Base-by-base conservation (phyloP, 2,329 filamentous ascomycete species). In the Chalara sp. region DNA sequence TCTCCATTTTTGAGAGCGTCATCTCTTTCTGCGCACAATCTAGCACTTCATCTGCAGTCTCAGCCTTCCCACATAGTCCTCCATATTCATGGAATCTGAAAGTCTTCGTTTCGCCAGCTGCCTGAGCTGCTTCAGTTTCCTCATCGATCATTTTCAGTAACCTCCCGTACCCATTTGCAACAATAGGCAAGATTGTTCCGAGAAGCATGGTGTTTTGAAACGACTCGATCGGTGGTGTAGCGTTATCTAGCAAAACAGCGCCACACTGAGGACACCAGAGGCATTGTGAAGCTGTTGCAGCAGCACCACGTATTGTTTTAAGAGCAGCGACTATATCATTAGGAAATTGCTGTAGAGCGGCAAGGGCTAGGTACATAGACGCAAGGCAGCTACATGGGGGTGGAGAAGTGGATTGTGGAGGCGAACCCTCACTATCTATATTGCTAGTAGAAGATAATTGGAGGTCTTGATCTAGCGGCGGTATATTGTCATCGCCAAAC, bases 191-290 rank as follows among this genome's bases (percentile, higher is more conserved):
- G 32, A 84, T 70, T 2, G 79, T 74, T 6, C 73, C 77, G 4
- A 84, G 67, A 48, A 80, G 70, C 78, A 83, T 82, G 46, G 76
- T 69, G 59, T 73, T 81, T 61, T 83, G 80, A 54, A 80, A 77
- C 32, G 70, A 58, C 47, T 77, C 73, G 47, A 81, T 71, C 28
- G 72, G 68, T 1, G 70, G 67, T 1, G 67, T 62, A 32, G 64
- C 56, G 5, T 73, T 68, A 6, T 67, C 59, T 12, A 70, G 44
- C 32, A 69, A 50, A 33, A 68, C 63, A 29, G 68, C 65, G 47
- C 72, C 73, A 65, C 80, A 84, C 12, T 64, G 56, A 1, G 68
- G 61, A 59, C 80, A 84, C 55, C 71, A 68, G 46, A 81, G 70
- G 13, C 74, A 71, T 37, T 76, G 67, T 61, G 81, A 73, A 1